Base-by-base conservation (phyloP, 768 basidiomycete species). In the Tylopilus vinaceipallidus region DNA sequence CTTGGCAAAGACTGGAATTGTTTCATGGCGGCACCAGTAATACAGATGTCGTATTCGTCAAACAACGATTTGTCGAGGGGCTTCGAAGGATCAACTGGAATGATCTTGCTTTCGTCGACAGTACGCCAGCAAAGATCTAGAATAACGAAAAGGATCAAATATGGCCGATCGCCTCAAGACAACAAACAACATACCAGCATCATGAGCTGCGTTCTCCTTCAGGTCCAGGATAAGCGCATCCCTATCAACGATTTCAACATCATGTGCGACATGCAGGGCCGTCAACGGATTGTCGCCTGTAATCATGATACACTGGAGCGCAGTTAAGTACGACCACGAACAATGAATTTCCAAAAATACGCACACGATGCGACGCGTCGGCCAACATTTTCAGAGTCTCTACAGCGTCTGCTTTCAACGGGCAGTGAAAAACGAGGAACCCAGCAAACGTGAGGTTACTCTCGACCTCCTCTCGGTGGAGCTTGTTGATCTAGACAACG, bases 201-300 rank as follows among this genome's bases (percentile, higher is more conserved):
- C 84, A 42, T 82, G 73, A 7, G 77, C 71, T 0, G 92, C 77
- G 29, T 93, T 86, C 63, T 95, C 97, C 59, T 81, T 85, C 45
- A 91, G 62, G 65, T 99, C 97, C 23, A 99, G 75, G 52, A 98
- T 98, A 24, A 98, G 80, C 2, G 86, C 91, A 5, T 97, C 92
- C 23, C 95, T 84, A 62, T 99, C 97, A 17, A 99, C 87, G 53
- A 98, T 98, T 62, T 99, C 95, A 8, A 99, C 97, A 62, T 95
- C 93, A 22, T 80, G 80, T 16, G 97, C 97, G 38, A 99, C 95
- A 64, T 98, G 97, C 0, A 91, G 85, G 8, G 97, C 97, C 0
- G 97, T 99, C 45, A 99, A 73, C 8, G 97, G 97, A 67, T 98
- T 98, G 68, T 99, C 97, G 32, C 97, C 97, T 39, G 97, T 99